Percentiles rank a stretch among this genome's conserved stretches.
These are phyloP conservation scores for Scalesia atractyloides DNA, from an alignment of 129 eudicot species.

Conservation along the genomic window DNA sequence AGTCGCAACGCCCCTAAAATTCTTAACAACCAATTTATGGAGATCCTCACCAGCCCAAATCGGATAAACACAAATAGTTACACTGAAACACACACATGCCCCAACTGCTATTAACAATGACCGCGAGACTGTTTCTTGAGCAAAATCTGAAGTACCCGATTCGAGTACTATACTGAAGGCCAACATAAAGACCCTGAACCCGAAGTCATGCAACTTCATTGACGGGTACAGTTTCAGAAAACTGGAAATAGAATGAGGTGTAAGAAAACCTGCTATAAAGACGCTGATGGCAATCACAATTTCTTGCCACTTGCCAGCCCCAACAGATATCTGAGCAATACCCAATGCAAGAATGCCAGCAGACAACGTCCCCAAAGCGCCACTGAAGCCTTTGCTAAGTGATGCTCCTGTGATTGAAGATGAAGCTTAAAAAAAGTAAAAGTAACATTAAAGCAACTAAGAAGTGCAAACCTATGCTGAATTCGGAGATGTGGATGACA, in stretches of 20 bases:
- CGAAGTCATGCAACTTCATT: slow-evolving; percentile 83
- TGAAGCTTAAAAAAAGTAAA: no score
- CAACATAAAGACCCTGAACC: slow-evolving; percentile 83
- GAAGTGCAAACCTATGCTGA: slow-evolving; percentile 64
- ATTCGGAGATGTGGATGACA: slow-evolving; percentile 84
- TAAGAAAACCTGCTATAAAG: slow-evolving; percentile 50
- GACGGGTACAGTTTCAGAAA: slow-evolving; percentile 65
- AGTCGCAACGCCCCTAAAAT: slow-evolving; percentile 78
- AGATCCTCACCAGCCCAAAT: slow-evolving; percentile 94
- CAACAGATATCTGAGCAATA: slow-evolving; percentile 51
- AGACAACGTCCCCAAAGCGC: slow-evolving; percentile 72
- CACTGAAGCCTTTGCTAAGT: slow-evolving; percentile 74
- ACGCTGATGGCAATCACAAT: slow-evolving; percentile 62
- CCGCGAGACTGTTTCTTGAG: slow-evolving; percentile 70
- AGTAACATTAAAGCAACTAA: no score
- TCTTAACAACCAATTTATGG: slow-evolving; percentile 83
- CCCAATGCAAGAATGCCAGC: slow-evolving; percentile 76
- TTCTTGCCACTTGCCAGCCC: slow-evolving; percentile 53
- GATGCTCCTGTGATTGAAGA: slow-evolving; percentile 56
- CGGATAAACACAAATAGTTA: slow-evolving; percentile 72
- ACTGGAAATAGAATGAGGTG: slow-evolving; percentile 36
- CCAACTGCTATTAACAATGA: slow-evolving; percentile 77
- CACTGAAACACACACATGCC: slow-evolving; percentile 44
- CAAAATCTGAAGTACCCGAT: slow-evolving; percentile 70
- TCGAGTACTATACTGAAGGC: slow-evolving; percentile 81